Evolutionary conservation across 1,284 basidiomycete genomes (phyloP).

Genomic region (Cerioporus squamosus): DNA sequence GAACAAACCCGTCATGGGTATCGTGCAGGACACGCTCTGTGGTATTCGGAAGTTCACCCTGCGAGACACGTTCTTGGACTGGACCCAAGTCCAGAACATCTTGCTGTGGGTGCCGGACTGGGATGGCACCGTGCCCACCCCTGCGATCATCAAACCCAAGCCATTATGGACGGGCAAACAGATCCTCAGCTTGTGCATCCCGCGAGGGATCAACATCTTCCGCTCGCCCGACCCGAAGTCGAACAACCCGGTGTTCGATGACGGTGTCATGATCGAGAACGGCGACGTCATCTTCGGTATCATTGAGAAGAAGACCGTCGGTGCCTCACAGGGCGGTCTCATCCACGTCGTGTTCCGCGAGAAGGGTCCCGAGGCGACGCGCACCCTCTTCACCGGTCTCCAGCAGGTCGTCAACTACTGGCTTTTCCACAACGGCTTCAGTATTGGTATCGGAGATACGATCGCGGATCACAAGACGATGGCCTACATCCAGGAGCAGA

Average conservation of each 20-base stretch:
- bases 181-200: slow-evolving; percentile 91
- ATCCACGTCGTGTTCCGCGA: slow-evolving; percentile 98
- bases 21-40: slow-evolving; percentile 98
- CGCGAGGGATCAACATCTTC: slow-evolving; percentile 94
- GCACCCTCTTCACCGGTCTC: slow-evolving; percentile 91
- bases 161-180: slow-evolving; percentile 99
- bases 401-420: slow-evolving; percentile 98
- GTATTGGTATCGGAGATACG: slow-evolving; percentile 98
- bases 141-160: slow-evolving; percentile 96
- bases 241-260: slow-evolving; percentile 85
- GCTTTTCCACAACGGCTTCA: slow-evolving; percentile 99
- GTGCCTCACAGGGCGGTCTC: slow-evolving; percentile 92
- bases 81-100: slow-evolving; percentile 95
- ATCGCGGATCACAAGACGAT: slow-evolving; percentile 92
- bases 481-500: slow-evolving; percentile 85
- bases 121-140: slow-evolving; percentile 93
- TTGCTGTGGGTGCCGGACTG: slow-evolving; percentile 97
- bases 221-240: slow-evolving; percentile 82
- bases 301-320: slow-evolving; percentile 98
- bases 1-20: slow-evolving; percentile 99
- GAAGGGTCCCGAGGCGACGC: slow-evolving; percentile 93
- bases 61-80: slow-evolving; percentile 93
- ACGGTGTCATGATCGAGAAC: slow-evolving; percentile 97
- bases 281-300: slow-evolving; percentile 96
- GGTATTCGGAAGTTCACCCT: slow-evolving; percentile 98